Evolutionary conservation across 805 yeast species (phyloP), one percentile per base, ranked within the genome.

Genomic region (Maudiozyma barnettii): DNA sequence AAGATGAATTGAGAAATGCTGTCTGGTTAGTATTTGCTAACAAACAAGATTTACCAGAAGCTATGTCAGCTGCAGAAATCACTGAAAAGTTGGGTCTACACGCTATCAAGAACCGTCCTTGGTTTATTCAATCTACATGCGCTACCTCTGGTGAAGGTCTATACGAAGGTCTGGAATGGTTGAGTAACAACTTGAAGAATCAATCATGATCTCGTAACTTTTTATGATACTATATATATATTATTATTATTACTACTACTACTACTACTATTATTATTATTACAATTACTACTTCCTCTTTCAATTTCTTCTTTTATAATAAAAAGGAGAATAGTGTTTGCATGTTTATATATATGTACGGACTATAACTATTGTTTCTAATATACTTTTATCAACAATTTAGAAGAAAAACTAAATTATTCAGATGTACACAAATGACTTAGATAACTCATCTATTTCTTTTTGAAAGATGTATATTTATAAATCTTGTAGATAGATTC

Each of bases 101-200:
- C 71, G 87, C 96, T 48, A 84, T 93, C 71, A 85, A 96, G 78
- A 96, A 90, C 77, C 87, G 98, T 75, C 96, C 96, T 65, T 93
- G 99, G 99, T 91, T 86, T 76, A 91, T 93, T 69, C 97, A 91
- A 76, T 89, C 99, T 59, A 87, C 98, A 54, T 90, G 98, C 76
- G 99, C 99, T 60, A 93, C 98, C 59, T 86, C 98, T 54, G 99
- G 98, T 76, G 97, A 90, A 71, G 98, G 98, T 78, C 78, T 89
- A 67, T 85, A 88, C 70, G 96, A 89, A 75, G 97, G 97, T 78
- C 81, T 89, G 69, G 96, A 89, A 76, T 89, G 97, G 97, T 82
- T 89, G 67, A 81, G 91, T 59, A 84, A 88, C 67, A 87, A 85
- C 76, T 80, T 89, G 74, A 88, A 88, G 78, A 84, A 76, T 70